These are phyloP conservation scores for Lactarius deliciosus DNA, from an alignment of 768 basidiomycete species.

Conservation along the genomic window DNA sequence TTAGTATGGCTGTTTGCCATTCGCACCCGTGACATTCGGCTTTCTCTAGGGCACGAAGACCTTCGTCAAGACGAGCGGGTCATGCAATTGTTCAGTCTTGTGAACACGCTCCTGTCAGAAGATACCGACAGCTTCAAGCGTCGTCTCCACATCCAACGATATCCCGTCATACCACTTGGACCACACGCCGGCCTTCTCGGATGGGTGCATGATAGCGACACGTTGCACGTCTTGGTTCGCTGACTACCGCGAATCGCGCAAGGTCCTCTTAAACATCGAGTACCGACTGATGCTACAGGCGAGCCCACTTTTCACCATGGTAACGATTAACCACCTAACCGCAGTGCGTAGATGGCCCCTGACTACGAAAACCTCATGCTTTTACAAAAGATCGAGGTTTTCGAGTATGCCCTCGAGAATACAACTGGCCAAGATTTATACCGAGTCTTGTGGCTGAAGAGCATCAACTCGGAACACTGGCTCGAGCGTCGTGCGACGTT, in stretches of 20 bases:
- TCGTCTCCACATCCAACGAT: slow-evolving; percentile 91
- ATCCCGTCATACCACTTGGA: slow-evolving; percentile 89
- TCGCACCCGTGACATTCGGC: not conserved
- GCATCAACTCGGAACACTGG: slow-evolving; percentile 95
- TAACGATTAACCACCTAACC: not conserved
- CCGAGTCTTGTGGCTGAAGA: slow-evolving; percentile 95
- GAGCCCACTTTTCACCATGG: not conserved
- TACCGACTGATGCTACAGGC: slow-evolving; percentile 99
- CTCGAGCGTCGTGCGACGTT: slow-evolving; percentile 94
- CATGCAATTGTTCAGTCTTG: slow-evolving; percentile 97
- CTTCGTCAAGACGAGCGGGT: slow-evolving; percentile 98
- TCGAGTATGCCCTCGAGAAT: slow-evolving; percentile 97
- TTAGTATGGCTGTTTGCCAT: not conserved
- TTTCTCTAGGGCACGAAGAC: slow-evolving; percentile 85
- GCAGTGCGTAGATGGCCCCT: slow-evolving; percentile 83
- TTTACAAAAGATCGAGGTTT: slow-evolving; percentile 98
- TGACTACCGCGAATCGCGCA: slow-evolving; percentile 95
- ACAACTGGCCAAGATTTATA: slow-evolving; percentile 98
- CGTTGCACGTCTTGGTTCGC: slow-evolving; percentile 92
- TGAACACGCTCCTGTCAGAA: slow-evolving; percentile 90
- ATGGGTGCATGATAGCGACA: slow-evolving; percentile 96
- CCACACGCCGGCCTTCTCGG: slow-evolving; percentile 93
- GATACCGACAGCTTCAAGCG: slow-evolving; percentile 96
- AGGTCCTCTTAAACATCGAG: slow-evolving; percentile 96
- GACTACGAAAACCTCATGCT: slow-evolving; percentile 94